These are phyloP conservation scores for Lomentospora prolificans DNA, from an alignment of 2,329 filamentous ascomycete genomes.

Conservation along the genomic window DNA sequence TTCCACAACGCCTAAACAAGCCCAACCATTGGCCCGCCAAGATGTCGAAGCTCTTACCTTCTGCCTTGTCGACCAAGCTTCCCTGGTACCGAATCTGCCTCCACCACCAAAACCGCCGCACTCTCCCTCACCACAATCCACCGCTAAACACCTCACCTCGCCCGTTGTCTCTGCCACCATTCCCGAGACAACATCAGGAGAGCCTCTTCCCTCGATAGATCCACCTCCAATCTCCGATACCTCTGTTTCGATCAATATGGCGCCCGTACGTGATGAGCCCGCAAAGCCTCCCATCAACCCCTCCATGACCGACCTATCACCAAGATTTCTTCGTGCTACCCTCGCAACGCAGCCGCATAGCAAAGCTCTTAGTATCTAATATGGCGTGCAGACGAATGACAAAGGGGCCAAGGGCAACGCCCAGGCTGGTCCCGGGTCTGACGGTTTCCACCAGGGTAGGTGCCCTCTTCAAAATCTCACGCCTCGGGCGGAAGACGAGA, in stretches of 20 bases:
- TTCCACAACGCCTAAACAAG: background rate
- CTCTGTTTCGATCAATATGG: conserved; percentile 36
- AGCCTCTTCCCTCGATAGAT: background rate
- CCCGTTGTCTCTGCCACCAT: background rate
- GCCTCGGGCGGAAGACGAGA: background rate
- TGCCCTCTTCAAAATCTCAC: background rate
- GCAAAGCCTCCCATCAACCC: conserved; percentile 13
- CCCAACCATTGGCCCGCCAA: background rate
- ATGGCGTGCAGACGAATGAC: background rate
- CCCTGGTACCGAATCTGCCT: background rate
- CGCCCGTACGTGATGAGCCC: conserved; percentile 37
- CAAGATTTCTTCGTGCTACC: background rate
- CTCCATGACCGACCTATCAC: background rate
- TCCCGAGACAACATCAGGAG: background rate
- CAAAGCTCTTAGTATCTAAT: background rate
- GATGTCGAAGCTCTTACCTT: conserved; percentile 5
- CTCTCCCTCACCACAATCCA: conserved; percentile 2
- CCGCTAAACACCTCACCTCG: background rate
- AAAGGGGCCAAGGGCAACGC: background rate
- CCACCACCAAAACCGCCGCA: conserved; percentile 2
- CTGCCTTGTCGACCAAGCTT: conserved; percentile 6
- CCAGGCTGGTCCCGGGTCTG: background rate
- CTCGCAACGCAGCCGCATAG: background rate
- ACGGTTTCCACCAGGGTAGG: conserved; percentile 24
- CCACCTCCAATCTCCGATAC: conserved; percentile 8